phyloP scores from a whole-genome alignment of 139 green algal genomes.

The Chlorella vulgaris region DNA sequence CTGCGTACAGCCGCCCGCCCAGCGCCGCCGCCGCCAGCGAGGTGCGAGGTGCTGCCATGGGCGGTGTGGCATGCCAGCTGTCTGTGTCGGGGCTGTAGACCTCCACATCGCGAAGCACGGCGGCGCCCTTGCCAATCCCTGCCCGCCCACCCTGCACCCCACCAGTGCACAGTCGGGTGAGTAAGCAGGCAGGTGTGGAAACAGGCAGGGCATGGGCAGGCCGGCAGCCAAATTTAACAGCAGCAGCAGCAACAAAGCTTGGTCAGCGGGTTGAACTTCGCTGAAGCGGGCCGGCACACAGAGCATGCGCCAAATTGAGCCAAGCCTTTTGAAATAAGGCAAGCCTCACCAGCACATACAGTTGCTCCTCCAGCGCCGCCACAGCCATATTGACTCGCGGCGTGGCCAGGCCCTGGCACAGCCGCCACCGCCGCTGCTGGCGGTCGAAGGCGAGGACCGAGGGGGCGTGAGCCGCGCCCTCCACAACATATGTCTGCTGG shows the following conservation, averaged over 20 bases:
- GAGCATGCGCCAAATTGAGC: no score
- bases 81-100: conserved; percentile 5
- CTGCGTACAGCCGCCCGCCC: conserved; percentile 51
- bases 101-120: conserved; percentile 45
- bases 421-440: background rate
- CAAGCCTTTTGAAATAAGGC: no score
- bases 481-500: conserved; percentile 15
- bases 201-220: background rate
- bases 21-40: conserved; percentile 54
- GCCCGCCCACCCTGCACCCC: conserved; percentile 37
- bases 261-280: no score
- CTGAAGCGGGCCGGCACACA: no score
- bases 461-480: conserved; percentile 31
- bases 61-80: conserved; percentile 38
- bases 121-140: conserved; percentile 28
- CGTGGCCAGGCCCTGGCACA: background rate
- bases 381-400: conserved; percentile 40
- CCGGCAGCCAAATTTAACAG: no score
- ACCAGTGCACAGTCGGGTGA: no score
- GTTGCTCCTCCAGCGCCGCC: conserved; percentile 3
- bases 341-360: conserved; percentile 28
- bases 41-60: conserved; percentile 52
- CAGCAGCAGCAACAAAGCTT: no score
- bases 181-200: background rate
- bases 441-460: conserved; percentile 17